A percentile compares a stretch with the other conserved stretches of the same genome.
Conservation (phyloP, 306 rosid genomes). For the Trifolium fragiferum region DNA sequence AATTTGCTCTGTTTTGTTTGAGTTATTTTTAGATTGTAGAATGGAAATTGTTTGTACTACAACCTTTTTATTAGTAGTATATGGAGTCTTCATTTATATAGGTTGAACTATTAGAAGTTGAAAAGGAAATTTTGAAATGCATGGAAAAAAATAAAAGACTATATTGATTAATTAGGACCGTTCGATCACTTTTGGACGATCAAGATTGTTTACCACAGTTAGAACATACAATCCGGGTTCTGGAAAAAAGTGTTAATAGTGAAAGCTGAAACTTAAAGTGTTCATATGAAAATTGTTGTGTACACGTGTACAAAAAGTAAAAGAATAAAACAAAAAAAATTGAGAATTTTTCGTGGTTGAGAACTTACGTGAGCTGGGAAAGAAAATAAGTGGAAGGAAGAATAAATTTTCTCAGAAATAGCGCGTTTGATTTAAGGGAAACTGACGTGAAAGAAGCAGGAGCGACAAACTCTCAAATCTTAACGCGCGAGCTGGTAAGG, state of each 20-base stretch:
- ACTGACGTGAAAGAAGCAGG: neutral
- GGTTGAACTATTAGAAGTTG: too few relatives aligned
- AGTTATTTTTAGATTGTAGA: neutral
- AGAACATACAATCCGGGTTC: too few relatives aligned
- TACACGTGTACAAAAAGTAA: neutral
- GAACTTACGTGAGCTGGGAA: neutral
- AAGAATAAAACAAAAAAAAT: neutral
- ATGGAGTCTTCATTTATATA: slow-evolving; percentile 20
- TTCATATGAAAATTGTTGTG: neutral
- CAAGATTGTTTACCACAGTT: too few relatives aligned
- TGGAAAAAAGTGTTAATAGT: neutral
- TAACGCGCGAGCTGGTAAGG: neutral
- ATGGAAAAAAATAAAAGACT: too few relatives aligned
- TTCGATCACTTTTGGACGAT: too few relatives aligned
- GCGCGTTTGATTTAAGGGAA: neutral
- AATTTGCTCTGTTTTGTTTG: neutral
- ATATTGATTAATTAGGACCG: too few relatives aligned
- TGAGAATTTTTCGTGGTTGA: neutral
- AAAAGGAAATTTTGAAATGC: too few relatives aligned
- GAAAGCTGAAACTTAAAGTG: neutral
- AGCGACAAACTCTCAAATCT: neutral
- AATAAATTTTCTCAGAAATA: neutral
- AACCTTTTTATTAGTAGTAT: slow-evolving; percentile 14
- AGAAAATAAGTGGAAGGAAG: neutral
- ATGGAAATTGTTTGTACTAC: slow-evolving; percentile 10